Evolutionary conservation across 352 stramenopile species (phyloP).

Genomic region (Globisporangium apiculatum): DNA sequence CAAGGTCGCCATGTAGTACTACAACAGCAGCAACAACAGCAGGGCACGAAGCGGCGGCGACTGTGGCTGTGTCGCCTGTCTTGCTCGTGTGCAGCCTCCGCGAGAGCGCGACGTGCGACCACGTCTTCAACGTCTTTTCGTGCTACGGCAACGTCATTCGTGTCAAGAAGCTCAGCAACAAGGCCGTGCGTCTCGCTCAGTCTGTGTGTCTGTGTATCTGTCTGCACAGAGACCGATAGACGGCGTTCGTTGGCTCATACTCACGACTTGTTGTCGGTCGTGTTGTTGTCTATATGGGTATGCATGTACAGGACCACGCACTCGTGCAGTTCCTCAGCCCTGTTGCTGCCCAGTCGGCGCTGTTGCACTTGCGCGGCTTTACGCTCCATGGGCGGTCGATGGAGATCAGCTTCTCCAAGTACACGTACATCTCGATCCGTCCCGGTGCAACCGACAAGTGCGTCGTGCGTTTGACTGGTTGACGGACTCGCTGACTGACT

Average conservation of each 20-base stretch:
- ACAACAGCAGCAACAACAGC: not conserved
- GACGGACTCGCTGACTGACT: no score
- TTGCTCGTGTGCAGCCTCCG: constrained; percentile 51
- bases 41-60: constrained; percentile 13
- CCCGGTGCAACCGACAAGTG: constrained; percentile 11
- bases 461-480: not conserved
- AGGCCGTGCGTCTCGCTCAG: constrained; percentile 17
- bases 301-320: constrained; percentile 30
- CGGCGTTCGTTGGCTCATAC: not conserved
- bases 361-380: constrained; percentile 50
- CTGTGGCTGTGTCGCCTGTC: constrained; percentile 24
- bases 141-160: constrained; percentile 60
- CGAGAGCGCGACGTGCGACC: constrained; percentile 44
- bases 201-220: no score
- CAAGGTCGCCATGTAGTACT: no score
- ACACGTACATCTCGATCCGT: constrained; percentile 39
- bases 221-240: no score
- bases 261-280: not conserved
- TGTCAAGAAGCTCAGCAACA: constrained; percentile 50
- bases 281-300: not conserved
- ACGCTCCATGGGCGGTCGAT: constrained; percentile 40
- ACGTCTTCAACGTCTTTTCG: constrained; percentile 66
- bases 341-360: constrained; percentile 31
- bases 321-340: constrained; percentile 49
- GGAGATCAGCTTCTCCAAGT: constrained; percentile 59